Evolutionary conservation across 495 filamentous ascomycete species (phyloP), one percentile per base, ranked within the genome.

Genomic region (Penicillium paxilli): DNA sequence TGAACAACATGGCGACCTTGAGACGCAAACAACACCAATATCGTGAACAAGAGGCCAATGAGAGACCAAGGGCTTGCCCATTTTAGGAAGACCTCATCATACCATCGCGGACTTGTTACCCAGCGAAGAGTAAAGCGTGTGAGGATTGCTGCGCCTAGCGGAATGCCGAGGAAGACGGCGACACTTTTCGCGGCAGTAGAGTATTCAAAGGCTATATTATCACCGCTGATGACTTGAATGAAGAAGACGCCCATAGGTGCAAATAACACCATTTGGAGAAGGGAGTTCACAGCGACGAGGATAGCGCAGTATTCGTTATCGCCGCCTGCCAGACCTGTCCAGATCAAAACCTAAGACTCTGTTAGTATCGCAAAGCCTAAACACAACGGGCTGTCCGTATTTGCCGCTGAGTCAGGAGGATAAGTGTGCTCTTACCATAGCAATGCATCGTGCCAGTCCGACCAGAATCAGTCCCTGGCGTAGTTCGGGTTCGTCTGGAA

Each of bases 241-340:
- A 90, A 96, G 55, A 95, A 80, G 45, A 96, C 66, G 1, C 88
- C 83, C 6, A 95, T 65, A 0, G 91, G 92, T 0, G 91, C 92
- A 59, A 87, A 96, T 5, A 96, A 75, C 3, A 95, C 82, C 70
- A 96, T 95, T 55, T 96, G 91, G 8, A 96, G 75, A 21, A 95
- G 63, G 0, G 90, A 93, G 68, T 96, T 96, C 60, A 96, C 69
- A 30, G 91, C 92, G 0, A 96, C 91, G 2, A 96, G 84, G 54
- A 96, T 90, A 26, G 92, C 91, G 67, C 92, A 96, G 72, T 96
- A 95, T 58, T 94, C 88, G 21, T 59, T 72, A 58, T 96, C 87
- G 11, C 91, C 91, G 4, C 85, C 87, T 7, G 91, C 90, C 0
- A 92, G 75, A 0, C 81, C 82, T 0, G 83, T 92, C 89, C 90